Conservation (phyloP, 768 basidiomycete species). For the Kwoniella heveanensis region DNA sequence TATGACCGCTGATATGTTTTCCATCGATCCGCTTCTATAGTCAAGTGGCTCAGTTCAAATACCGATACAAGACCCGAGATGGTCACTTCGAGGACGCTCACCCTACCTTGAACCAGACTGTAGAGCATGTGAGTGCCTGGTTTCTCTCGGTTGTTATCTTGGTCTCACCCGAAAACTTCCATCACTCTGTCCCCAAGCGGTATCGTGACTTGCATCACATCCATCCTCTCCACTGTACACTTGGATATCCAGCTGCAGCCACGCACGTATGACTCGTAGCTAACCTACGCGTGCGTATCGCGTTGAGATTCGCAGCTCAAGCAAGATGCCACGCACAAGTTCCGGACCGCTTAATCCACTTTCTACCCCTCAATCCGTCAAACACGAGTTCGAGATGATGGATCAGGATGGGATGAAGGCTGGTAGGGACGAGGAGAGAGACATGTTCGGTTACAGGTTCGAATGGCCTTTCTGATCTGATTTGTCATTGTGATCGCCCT, state of each 20-base stretch:
- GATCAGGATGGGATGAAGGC: conserved; percentile 23
- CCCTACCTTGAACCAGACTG: conserved; percentile 41
- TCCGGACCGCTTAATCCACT: conserved; percentile 11
- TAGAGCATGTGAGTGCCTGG: conserved; percentile 34
- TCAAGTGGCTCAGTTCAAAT: conserved; percentile 53
- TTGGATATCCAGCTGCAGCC: too few relatives aligned
- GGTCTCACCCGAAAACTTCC: background rate
- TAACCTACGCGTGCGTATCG: conserved; percentile 1
- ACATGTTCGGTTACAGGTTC: conserved; percentile 28
- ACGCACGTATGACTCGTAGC: background rate
- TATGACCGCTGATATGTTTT: background rate
- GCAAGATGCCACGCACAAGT: conserved; percentile 25
- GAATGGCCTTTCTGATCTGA: conserved; percentile 29
- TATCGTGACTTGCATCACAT: too few relatives aligned
- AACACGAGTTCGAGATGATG: background rate
- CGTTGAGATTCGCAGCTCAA: conserved; percentile 28
- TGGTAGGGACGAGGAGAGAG: conserved; percentile 6
- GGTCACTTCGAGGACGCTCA: conserved; percentile 52
- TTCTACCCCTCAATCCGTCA: background rate
- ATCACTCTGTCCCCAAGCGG: background rate
- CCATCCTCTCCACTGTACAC: too few relatives aligned
- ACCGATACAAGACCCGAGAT: conserved; percentile 51
- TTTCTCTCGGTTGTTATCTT: background rate
- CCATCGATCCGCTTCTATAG: conserved; percentile 5
- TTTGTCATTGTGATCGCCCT: too few relatives aligned